These are phyloP conservation scores for Nitzschia inconspicua DNA, from an alignment of 108 stramenopile species.

Conservation along the genomic window DNA sequence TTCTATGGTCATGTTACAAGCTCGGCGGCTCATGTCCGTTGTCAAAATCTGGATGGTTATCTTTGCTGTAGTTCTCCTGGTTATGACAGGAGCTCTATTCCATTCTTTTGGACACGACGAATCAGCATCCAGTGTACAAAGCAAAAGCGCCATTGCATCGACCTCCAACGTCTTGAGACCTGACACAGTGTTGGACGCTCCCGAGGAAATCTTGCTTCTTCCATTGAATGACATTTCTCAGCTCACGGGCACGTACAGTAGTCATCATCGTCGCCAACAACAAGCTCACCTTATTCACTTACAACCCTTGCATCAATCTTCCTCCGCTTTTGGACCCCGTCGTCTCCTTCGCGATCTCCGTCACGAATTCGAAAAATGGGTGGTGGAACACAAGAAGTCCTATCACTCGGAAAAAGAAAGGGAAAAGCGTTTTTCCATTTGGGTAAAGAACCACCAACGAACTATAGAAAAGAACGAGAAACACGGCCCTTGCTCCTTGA, in stretches of 20 bases:
- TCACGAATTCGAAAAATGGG: slow-evolving; percentile 77
- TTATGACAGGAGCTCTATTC: slow-evolving; percentile 28
- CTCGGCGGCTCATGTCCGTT: slow-evolving; percentile 30
- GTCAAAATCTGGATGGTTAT: slow-evolving; percentile 41
- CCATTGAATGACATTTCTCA: slow-evolving; percentile 30
- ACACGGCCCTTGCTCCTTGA: slow-evolving; percentile 79
- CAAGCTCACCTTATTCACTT: slow-evolving; percentile 4
- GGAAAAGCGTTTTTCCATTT: slow-evolving; percentile 70
- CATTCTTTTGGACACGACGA: slow-evolving; percentile 26
- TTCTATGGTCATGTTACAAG: slow-evolving; percentile 31
- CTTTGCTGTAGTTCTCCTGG: slow-evolving; percentile 16
- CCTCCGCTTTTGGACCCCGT: neutral
- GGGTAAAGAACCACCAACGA: slow-evolving; percentile 72
- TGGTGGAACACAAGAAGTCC: slow-evolving; percentile 44
- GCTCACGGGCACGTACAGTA: neutral
- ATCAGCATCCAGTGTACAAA: neutral
- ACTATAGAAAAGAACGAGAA: slow-evolving; percentile 63
- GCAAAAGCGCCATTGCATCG: neutral
- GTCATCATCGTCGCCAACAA: neutral
- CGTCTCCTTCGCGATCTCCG: slow-evolving; percentile 24
- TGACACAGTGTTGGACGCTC: slow-evolving; percentile 2
- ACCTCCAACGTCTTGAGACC: neutral
- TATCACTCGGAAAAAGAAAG: slow-evolving; percentile 67
- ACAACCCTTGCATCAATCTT: neutral
- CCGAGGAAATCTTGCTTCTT: slow-evolving; percentile 28